phyloP scores from a whole-genome alignment of 441 rosid species.

The Mallotus japonicus region DNA sequence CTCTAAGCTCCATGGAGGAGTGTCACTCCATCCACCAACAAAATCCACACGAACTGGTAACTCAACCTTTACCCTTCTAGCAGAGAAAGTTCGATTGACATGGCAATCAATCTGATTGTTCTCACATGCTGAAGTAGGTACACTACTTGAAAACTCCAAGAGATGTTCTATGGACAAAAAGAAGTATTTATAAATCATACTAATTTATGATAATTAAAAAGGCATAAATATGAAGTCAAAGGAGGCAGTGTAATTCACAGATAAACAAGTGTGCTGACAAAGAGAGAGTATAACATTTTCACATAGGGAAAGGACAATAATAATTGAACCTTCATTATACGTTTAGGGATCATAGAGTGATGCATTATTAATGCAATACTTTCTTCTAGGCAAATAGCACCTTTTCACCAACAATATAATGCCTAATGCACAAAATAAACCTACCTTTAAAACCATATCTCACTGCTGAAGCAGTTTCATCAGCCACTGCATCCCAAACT shows the following conservation, averaged over 20 bases:
- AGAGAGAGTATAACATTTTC: neutral
- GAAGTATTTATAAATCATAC: slow-evolving; percentile 14
- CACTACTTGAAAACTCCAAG: slow-evolving; percentile 40
- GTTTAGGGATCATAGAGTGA: neutral
- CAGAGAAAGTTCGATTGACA: slow-evolving; percentile 32
- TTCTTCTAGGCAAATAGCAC: neutral
- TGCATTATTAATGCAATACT: neutral
- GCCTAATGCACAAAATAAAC: neutral
- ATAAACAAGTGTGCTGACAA: neutral
- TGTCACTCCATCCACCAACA: slow-evolving; percentile 99
- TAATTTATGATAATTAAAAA: neutral
- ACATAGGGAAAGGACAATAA: neutral
- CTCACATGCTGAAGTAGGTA: slow-evolving; percentile 26
- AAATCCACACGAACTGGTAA: slow-evolving; percentile 93
- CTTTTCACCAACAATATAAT: neutral
- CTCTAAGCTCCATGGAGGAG: slow-evolving; percentile 98
- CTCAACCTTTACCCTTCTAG: slow-evolving; percentile 60
- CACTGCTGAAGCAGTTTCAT: slow-evolving; percentile 93
- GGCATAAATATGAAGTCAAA: slow-evolving; percentile 1
- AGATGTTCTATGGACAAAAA: slow-evolving; percentile 52
- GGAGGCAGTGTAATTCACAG: neutral
- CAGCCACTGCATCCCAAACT: slow-evolving; percentile 93
- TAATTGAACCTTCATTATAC: neutral
- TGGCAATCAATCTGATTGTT: slow-evolving; percentile 29
- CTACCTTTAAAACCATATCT: slow-evolving; percentile 90